Evolutionary conservation across 495 filamentous ascomycete genomes (phyloP).

Genomic region (Darksidea phi): DNA sequence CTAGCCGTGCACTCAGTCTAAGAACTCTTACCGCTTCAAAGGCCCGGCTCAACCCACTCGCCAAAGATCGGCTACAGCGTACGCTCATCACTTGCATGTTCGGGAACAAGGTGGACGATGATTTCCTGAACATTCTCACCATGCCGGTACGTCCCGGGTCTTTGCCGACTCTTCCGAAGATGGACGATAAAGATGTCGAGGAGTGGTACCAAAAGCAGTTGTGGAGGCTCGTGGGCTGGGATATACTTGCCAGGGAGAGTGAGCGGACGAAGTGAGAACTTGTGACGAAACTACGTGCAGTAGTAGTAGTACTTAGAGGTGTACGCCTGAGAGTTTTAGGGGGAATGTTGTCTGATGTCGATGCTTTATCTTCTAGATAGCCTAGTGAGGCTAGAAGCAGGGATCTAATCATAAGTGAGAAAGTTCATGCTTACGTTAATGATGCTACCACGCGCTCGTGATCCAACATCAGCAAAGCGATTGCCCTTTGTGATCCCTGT

Average conservation of each 20-base stretch:
- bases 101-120: constrained; percentile 29
- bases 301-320: too few relatives aligned
- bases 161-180: constrained; percentile 26
- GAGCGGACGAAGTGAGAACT: too few relatives aligned
- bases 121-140: constrained; percentile 37
- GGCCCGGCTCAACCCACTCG: constrained; percentile 25
- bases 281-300: too few relatives aligned
- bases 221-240: constrained; percentile 43
- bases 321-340: too few relatives aligned
- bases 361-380: too few relatives aligned
- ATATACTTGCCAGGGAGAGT: constrained; percentile 36
- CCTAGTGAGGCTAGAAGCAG: too few relatives aligned
- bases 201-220: constrained; percentile 43
- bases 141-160: constrained; percentile 33
- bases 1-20: neutral
- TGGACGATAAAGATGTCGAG: constrained; percentile 36
- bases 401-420: too few relatives aligned
- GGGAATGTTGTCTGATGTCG: too few relatives aligned
- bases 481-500: too few relatives aligned
- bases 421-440: too few relatives aligned
- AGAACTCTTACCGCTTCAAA: constrained; percentile 17
- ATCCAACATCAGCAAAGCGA: too few relatives aligned
- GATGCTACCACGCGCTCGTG: too few relatives aligned
- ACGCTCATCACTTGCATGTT: constrained; percentile 43
- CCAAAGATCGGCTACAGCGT: constrained; percentile 41